These are phyloP conservation scores for Thalassiosira exigua DNA, from an alignment of 352 stramenopile species.

Conservation along the genomic window DNA sequence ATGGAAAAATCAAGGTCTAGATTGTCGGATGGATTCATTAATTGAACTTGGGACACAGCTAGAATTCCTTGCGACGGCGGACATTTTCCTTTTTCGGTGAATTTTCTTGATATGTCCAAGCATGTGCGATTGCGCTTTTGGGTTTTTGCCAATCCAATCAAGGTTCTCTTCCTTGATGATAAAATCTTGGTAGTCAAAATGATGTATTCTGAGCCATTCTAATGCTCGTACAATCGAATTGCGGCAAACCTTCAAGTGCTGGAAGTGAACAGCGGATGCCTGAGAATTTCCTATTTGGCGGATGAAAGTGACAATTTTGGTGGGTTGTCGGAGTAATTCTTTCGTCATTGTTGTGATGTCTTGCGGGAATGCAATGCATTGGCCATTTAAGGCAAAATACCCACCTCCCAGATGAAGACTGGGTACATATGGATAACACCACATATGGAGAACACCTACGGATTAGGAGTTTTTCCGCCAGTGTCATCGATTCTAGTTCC, in stretches of 20 bases:
- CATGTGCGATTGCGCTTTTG: no score
- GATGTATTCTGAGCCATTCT: constrained; percentile 11
- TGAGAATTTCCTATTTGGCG: not conserved
- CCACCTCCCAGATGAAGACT: no score
- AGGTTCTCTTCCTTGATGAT: constrained; percentile 38
- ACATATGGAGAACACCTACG: no score
- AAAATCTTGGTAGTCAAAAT: constrained; percentile 22
- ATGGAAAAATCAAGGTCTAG: no score
- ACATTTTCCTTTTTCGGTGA: no score
- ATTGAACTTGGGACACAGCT: no score
- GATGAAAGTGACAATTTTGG: not conserved
- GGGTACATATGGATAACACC: no score
- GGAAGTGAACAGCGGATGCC: not conserved
- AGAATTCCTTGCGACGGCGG: no score
- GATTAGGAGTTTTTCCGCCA: no score
- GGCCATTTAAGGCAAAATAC: not conserved
- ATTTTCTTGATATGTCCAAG: no score
- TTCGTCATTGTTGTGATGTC: not conserved
- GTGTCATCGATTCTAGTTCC: no score
- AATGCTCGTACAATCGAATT: not conserved
- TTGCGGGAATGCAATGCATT: constrained; percentile 11
- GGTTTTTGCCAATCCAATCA: constrained; percentile 27
- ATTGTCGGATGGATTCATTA: no score
- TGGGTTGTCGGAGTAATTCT: not conserved
- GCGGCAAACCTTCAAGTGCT: not conserved